phyloP scores from a whole-genome alignment of 805 yeast genomes.

The Metschnikowia hibisci region DNA sequence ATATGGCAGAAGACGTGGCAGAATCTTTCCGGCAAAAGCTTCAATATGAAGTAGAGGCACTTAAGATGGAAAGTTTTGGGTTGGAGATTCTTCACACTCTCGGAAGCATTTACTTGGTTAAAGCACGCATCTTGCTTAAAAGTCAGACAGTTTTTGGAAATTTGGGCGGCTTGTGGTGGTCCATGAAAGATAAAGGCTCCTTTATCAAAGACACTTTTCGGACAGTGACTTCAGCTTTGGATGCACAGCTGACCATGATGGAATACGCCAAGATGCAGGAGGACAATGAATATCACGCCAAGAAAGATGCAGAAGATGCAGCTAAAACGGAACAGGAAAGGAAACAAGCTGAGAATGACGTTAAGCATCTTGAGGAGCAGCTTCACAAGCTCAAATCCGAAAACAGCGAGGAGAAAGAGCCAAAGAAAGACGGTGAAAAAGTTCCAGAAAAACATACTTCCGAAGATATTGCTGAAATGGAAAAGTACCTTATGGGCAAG shows the following conservation, averaged over 20 bases:
- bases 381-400: slow-evolving; percentile 9
- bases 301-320: slow-evolving; percentile 29
- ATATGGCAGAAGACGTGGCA: slow-evolving; percentile 41
- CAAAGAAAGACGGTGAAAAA: slow-evolving; percentile 10
- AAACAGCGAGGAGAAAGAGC: slow-evolving; percentile 2
- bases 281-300: slow-evolving; percentile 43
- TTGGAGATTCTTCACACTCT: slow-evolving; percentile 72
- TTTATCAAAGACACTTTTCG: slow-evolving; percentile 69
- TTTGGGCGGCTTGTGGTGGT: slow-evolving; percentile 64
- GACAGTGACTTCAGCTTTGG: slow-evolving; percentile 68
- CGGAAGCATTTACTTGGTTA: slow-evolving; percentile 64
- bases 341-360: slow-evolving; percentile 22
- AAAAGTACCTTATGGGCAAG: slow-evolving; percentile 71
- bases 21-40: slow-evolving; percentile 57
- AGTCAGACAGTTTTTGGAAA: slow-evolving; percentile 56
- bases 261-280: slow-evolving; percentile 67
- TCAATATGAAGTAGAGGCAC: slow-evolving; percentile 75
- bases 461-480: slow-evolving; percentile 67
- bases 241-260: slow-evolving; percentile 75
- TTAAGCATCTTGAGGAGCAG: slow-evolving; percentile 17
- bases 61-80: slow-evolving; percentile 84
- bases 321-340: slow-evolving; percentile 26
- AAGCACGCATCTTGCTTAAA: slow-evolving; percentile 61
- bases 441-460: slow-evolving; percentile 43
- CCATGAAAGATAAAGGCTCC: slow-evolving; percentile 69